A percentile compares a stretch with the other conserved stretches of the same genome.
These are phyloP conservation scores for Arthrobotrys entomopaga DNA, from an alignment of 2,329 filamentous ascomycete species.

Conservation along the genomic window DNA sequence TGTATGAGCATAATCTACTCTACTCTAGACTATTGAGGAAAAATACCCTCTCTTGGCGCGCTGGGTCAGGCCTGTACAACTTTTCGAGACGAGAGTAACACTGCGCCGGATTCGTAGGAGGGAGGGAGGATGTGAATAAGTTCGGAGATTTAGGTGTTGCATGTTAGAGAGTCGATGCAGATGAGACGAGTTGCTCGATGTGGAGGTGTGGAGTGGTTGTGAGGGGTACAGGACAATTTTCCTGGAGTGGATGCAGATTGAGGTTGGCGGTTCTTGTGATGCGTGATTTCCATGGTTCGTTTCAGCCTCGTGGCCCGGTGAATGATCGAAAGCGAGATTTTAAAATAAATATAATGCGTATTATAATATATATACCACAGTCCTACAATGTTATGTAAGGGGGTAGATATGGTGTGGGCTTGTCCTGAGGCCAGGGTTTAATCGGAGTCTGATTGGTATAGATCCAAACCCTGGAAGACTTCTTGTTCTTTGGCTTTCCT, in stretches of 20 bases:
- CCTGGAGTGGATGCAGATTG: constrained; percentile 37
- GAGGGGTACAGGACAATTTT: constrained; percentile 31
- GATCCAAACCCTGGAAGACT: constrained; percentile 61
- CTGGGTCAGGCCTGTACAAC: constrained; percentile 1
- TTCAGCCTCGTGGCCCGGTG: too few relatives aligned
- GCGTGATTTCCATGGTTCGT: too few relatives aligned
- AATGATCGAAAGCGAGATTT: too few relatives aligned
- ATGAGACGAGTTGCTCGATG: constrained; percentile 10
- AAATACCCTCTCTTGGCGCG: constrained; percentile 27
- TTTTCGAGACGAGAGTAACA: constrained; percentile 30
- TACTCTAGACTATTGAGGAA: constrained; percentile 25
- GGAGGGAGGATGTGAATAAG: constrained; percentile 10
- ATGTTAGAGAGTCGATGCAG: constrained; percentile 13
- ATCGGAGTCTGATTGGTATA: constrained; percentile 64
- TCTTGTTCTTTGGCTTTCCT: constrained; percentile 62
- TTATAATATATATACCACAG: too few relatives aligned
- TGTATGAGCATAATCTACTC: constrained; percentile 35
- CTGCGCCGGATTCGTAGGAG: constrained; percentile 24
- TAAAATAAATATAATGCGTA: too few relatives aligned
- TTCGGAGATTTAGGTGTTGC: constrained; percentile 33
- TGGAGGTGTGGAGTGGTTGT: constrained; percentile 15
- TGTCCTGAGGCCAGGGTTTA: constrained; percentile 11
- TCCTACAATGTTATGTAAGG: too few relatives aligned
- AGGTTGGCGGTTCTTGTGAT: neutral
- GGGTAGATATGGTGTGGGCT: neutral